Conservation (phyloP, 2,329 filamentous ascomycete genomes). For the Stemphylium vesicarium region DNA sequence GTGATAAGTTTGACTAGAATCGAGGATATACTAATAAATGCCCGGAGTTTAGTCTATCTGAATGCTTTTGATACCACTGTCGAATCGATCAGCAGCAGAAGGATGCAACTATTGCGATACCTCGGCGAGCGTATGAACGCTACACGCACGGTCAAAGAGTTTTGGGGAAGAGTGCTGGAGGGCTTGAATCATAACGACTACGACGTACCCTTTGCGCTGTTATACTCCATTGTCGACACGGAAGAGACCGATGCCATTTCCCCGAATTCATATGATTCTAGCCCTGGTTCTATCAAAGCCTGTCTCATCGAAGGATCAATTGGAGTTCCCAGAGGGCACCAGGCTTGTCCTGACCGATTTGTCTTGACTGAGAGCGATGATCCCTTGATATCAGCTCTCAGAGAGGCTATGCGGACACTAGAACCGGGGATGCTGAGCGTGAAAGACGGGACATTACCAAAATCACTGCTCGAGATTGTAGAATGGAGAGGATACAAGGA, state of each 20-base stretch:
- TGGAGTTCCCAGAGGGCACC: constrained; percentile 40
- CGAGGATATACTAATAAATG: constrained; percentile 18
- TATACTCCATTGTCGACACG: constrained; percentile 41
- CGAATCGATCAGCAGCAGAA: constrained; percentile 46
- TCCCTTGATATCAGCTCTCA: constrained; percentile 41
- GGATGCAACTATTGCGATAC: constrained; percentile 50
- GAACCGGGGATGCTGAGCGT: constrained; percentile 37
- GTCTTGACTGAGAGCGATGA: constrained; percentile 38
- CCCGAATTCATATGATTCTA: constrained; percentile 35
- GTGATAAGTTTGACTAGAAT: neutral
- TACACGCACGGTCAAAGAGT: constrained; percentile 40
- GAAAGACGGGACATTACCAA: constrained; percentile 35
- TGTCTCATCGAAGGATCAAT: constrained; percentile 44
- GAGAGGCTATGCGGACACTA: constrained; percentile 43
- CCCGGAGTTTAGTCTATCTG: constrained; percentile 30
- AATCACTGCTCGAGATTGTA: constrained; percentile 35
- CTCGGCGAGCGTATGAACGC: constrained; percentile 46
- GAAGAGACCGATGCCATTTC: constrained; percentile 33
- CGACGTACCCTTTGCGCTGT: constrained; percentile 42
- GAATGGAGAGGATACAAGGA: constrained; percentile 43
- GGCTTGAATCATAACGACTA: constrained; percentile 51
- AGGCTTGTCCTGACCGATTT: constrained; percentile 35
- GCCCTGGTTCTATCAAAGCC: constrained; percentile 30
- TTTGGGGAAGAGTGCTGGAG: constrained; percentile 59
- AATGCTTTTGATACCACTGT: constrained; percentile 48